A percentile compares a stretch with the other conserved stretches of the same genome.
These are phyloP conservation scores for Plasmodium ovale DNA, from an alignment of 169 alveolate genomes.

Conservation along the genomic window DNA sequence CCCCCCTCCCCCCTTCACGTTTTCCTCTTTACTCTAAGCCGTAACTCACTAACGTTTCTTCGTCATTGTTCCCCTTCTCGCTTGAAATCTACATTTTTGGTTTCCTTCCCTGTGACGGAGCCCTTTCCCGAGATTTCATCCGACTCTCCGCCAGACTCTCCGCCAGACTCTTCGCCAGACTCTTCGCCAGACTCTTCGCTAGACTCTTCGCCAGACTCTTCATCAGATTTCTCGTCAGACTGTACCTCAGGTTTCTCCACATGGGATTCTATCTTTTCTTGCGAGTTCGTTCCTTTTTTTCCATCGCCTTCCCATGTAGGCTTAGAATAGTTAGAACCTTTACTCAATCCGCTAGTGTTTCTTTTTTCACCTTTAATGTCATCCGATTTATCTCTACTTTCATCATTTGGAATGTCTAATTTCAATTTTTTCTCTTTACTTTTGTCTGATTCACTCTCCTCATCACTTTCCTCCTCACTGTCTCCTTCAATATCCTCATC, in stretches of 20 bases:
- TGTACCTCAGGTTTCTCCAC: not conserved
- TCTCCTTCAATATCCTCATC: not conserved
- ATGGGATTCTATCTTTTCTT: not conserved
- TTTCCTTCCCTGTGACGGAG: not conserved
- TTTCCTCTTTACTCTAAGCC: too few relatives aligned
- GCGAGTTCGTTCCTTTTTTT: not conserved
- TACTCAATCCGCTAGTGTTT: not conserved
- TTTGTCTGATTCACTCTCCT: not conserved
- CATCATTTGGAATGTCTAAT: not conserved
- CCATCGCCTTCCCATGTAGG: not conserved
- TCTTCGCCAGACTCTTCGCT: not conserved
- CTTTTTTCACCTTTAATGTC: not conserved
- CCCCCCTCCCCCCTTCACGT: too few relatives aligned
- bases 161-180: not conserved
- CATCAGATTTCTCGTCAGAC: slow-evolving; percentile 1
- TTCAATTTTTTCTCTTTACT: not conserved
- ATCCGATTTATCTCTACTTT: not conserved
- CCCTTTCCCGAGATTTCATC: not conserved
- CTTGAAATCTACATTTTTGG: slow-evolving; percentile 23
- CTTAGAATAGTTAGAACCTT: not conserved
- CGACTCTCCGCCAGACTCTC: slow-evolving; percentile 13
- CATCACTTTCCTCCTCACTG: slow-evolving; percentile 11
- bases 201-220: too few relatives aligned
- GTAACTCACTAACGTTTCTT: too few relatives aligned
- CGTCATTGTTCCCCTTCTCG: slow-evolving; percentile 16